These are phyloP conservation scores for Pythium insidiosum DNA, from an alignment of 352 stramenopile genomes.

Conservation along the genomic window DNA sequence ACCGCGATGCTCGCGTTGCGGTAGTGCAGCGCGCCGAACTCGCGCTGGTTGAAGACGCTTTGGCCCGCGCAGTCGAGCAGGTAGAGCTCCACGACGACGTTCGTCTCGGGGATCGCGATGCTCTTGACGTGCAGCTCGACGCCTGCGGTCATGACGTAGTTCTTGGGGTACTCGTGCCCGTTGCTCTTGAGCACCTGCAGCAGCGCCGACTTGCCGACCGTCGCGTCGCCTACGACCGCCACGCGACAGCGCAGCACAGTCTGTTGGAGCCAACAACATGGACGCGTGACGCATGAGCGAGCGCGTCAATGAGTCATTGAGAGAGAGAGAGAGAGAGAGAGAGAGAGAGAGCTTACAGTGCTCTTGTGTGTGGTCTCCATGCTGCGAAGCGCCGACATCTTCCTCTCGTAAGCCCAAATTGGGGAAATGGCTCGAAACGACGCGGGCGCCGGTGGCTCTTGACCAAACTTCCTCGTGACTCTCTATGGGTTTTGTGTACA, in stretches of 20 bases:
- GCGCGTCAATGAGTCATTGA: too few species aligned
- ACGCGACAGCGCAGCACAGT: slow-evolving; percentile 89
- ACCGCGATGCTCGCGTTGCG: slow-evolving; percentile 69
- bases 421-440: too few species aligned
- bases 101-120: slow-evolving; percentile 83
- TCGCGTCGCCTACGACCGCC: slow-evolving; percentile 86
- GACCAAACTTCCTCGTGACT: too few species aligned
- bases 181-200: slow-evolving; percentile 89
- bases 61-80: slow-evolving; percentile 91
- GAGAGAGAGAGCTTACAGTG: slow-evolving; percentile 25
- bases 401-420: too few species aligned
- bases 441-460: too few species aligned
- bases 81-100: slow-evolving; percentile 90
- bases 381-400: slow-evolving; percentile 80
- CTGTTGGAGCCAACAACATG: slow-evolving; percentile 13
- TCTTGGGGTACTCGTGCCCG: slow-evolving; percentile 91
- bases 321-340: too few species aligned
- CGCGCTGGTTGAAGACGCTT: slow-evolving; percentile 92
- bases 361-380: slow-evolving; percentile 90
- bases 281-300: background rate
- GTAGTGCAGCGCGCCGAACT: slow-evolving; percentile 82
- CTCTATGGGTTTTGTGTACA: too few species aligned
- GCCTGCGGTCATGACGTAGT: slow-evolving; percentile 93
- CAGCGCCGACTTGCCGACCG: slow-evolving; percentile 86
- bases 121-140: slow-evolving; percentile 89